Percentiles rank a stretch among this genome's conserved stretches.
Conservation (phyloP, 306 rosid species). For the Prunus mira region DNA sequence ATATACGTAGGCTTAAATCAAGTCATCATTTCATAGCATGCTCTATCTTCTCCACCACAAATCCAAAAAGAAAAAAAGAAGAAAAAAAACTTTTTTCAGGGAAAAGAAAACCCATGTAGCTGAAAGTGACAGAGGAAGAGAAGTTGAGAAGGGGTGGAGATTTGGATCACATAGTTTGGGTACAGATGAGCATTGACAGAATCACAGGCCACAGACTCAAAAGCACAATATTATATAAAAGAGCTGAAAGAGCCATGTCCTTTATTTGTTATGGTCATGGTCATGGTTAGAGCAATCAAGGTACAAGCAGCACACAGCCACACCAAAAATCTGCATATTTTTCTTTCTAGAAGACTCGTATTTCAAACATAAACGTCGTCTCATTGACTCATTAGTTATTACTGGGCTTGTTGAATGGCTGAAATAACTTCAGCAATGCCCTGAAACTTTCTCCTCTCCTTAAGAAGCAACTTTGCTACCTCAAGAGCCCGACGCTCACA, state of each 20-base stretch:
- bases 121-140: no score
- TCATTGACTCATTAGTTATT: not conserved
- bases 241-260: not conserved
- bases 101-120: no score
- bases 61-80: no score
- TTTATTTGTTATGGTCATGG: not conserved
- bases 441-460: conserved; percentile 61
- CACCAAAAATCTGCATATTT: not conserved
- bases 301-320: not conserved
- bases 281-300: not conserved
- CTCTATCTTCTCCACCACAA: no score
- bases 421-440: conserved; percentile 53
- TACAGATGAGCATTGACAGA: no score
- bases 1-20: no score
- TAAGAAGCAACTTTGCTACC: conserved; percentile 65
- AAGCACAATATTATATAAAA: not conserved
- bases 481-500: conserved; percentile 70
- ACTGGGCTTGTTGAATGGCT: conserved; percentile 47
- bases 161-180: no score
- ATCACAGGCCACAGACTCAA: no score
- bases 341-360: not conserved
- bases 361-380: not conserved
- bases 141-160: no score
- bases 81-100: no score
- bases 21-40: no score